Evolutionary conservation across 2,329 filamentous ascomycete genomes (phyloP), one percentile per base, ranked within the genome.

Genomic region (Cryphonectria parasitica): DNA sequence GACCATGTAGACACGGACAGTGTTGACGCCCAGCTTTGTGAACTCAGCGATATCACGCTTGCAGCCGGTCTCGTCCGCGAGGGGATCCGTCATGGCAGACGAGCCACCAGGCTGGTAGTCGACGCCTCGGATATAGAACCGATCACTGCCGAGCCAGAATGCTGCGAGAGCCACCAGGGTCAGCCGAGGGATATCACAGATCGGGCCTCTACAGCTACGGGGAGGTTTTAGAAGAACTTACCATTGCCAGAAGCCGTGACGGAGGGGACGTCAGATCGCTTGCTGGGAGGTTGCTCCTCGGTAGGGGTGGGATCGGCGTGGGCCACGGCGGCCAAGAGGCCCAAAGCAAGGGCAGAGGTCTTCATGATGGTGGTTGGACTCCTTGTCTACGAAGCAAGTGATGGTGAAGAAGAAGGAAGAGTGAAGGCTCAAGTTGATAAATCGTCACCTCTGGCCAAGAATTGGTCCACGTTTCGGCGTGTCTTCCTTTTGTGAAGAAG

Each of bases 1-100:
- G 75, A 97, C 90, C 22, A 92, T 94, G 87, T 97, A 98, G 73
- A 97, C 92, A 81, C 95, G 94, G 78, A 98, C 86, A 36, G 94
- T 94, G 86, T 98, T 98, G 83, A 97, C 85, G 64, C 94, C 94
- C 66, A 98, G 86, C 75, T 94, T 88, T 84, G 93, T 88, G 89
- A 97, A 97, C 79, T 93, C 86, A 66, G 83, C 82, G 76, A 97
- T 91, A 78, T 97, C 94, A 74, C 94, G 91, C 80, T 88, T 87
- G 88, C 95, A 97, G 77, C 86, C 82, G 3, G 81, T 81, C 34
- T 84, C 78, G 76, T 97, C 90, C 73, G 92, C 90, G 67, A 97
- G 90, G 72, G 94, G 94, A 78, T 97, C 94, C n/a, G 75, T 67
- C 75, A 84, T 83, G 72, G 80, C 80, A 2, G 87, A 85, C 39